A percentile compares a stretch with the other conserved stretches of the same genome.
These are phyloP conservation scores for Acarospora socialis DNA, from an alignment of 2,329 filamentous ascomycete genomes.

Conservation along the genomic window DNA sequence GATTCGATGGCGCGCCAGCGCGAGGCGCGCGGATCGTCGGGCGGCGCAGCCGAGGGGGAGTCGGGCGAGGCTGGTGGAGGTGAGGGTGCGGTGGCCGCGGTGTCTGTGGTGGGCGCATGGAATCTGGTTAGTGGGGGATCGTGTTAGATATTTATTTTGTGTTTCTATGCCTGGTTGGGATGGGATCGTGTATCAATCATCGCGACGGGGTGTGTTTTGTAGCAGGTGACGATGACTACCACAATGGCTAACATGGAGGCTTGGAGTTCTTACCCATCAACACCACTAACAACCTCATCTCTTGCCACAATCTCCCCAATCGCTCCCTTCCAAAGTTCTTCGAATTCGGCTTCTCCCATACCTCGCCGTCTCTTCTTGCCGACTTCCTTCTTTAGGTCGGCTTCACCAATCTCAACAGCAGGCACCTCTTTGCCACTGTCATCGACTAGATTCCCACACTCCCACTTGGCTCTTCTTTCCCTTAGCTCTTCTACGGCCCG, in stretches of 20 bases:
- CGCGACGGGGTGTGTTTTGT: too few relatives aligned
- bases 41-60: conserved; percentile 74
- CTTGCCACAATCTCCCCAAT: conserved; percentile 36
- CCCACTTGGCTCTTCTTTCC: conserved; percentile 72
- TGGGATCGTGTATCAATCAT: too few relatives aligned
- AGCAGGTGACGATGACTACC: too few relatives aligned
- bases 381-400: conserved; percentile 64
- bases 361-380: conserved; percentile 63
- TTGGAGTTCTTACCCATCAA: conserved; percentile 42
- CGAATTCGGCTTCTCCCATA: conserved; percentile 78
- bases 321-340: conserved; percentile 53
- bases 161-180: conserved; percentile 12
- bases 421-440: conserved; percentile 45
- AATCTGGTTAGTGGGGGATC: conserved; percentile 70
- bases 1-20: conserved; percentile 77
- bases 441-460: conserved; percentile 62
- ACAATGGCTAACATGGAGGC: too few relatives aligned
- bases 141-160: conserved; percentile 26
- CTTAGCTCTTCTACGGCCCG: conserved; percentile 76
- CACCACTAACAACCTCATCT: conserved; percentile 44
- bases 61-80: conserved; percentile 78
- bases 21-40: conserved; percentile 63
- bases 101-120: conserved; percentile 58
- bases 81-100: conserved; percentile 52
- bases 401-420: conserved; percentile 51